A percentile compares a stretch with the other conserved stretches of the same genome.
phyloP scores from a whole-genome alignment of 2,329 filamentous ascomycete genomes.

The Talaromyces albobiverticillius region DNA sequence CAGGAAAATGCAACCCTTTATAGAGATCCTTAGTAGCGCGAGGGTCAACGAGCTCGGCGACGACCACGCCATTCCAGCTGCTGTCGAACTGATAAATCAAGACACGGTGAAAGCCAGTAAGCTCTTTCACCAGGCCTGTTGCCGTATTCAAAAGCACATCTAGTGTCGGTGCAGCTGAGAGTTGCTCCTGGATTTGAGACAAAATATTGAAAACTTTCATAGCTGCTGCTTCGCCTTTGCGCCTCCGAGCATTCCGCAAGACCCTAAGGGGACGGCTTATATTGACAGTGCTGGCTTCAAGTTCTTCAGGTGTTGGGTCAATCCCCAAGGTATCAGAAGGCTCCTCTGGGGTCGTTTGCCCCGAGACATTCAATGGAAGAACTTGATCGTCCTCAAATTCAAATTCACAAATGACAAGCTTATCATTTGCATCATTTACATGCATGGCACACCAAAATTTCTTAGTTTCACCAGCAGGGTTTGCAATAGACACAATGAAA shows the following conservation, averaged over 20 bases:
- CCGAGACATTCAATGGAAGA: constrained; percentile 63
- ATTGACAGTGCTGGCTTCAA: constrained; percentile 70
- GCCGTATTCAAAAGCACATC: constrained; percentile 75
- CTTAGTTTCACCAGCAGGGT: constrained; percentile 52
- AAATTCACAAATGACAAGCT: constrained; percentile 81
- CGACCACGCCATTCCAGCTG: constrained; percentile 78
- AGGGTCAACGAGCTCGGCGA: constrained; percentile 82
- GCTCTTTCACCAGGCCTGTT: constrained; percentile 81
- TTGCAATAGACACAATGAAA: constrained; percentile 72
- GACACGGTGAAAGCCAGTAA: constrained; percentile 87
- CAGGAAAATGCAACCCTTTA: constrained; percentile 84
- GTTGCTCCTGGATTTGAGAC: constrained; percentile 85
- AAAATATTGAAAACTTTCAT: constrained; percentile 95
- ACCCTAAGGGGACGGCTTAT: constrained; percentile 71
- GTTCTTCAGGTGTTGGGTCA: constrained; percentile 70
- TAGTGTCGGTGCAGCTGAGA: constrained; percentile 68
- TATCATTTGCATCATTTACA: constrained; percentile 63
- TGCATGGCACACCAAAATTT: constrained; percentile 91
- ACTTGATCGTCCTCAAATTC: constrained; percentile 75
- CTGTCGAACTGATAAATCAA: constrained; percentile 92
- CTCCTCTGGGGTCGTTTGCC: constrained; percentile 55
- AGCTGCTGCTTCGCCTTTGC: constrained; percentile 76
- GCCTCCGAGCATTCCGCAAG: constrained; percentile 69
- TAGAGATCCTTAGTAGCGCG: constrained; percentile 77
- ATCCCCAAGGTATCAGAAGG: constrained; percentile 73